These are phyloP conservation scores for Trichoderma sp. DNA, from an alignment of 2,329 filamentous ascomycete species.

Conservation along the genomic window DNA sequence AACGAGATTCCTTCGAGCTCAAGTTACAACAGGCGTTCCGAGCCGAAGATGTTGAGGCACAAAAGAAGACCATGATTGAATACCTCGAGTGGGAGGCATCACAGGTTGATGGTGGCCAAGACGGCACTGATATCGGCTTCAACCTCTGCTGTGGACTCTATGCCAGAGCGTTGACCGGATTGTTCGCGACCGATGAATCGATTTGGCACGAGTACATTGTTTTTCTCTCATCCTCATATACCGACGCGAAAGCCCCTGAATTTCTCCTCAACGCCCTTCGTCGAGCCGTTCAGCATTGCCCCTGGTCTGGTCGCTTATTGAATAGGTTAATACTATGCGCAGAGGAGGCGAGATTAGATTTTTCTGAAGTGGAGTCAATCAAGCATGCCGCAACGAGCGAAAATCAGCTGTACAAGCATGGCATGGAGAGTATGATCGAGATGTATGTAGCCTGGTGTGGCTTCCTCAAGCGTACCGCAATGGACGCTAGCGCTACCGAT, in stretches of 20 bases:
- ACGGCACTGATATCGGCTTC: constrained; percentile 49
- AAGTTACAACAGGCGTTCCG: constrained; percentile 63
- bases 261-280: constrained; percentile 71
- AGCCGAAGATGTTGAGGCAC: constrained; percentile 58
- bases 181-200: constrained; percentile 72
- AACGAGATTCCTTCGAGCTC: constrained; percentile 70
- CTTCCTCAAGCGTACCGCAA: constrained; percentile 84
- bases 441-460: constrained; percentile 95
- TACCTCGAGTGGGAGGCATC: constrained; percentile 87
- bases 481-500: constrained; percentile 71
- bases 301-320: constrained; percentile 91
- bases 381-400: constrained; percentile 92
- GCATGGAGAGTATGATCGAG: constrained; percentile 85
- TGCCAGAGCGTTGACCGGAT: constrained; percentile 70
- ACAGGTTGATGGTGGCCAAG: constrained; percentile 57
- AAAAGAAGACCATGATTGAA: constrained; percentile 58
- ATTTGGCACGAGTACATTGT: constrained; percentile 86
- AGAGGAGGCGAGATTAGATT: constrained; percentile 76
- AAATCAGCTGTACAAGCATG: constrained; percentile 80
- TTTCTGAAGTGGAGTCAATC: constrained; percentile 81
- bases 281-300: constrained; percentile 85
- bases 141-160: constrained; percentile 69
- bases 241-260: constrained; percentile 44
- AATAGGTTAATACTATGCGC: constrained; percentile 83
- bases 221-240: constrained; percentile 62